These are phyloP conservation scores for Sergeia podlipaevii DNA, from an alignment of 208 protist genomes.

Conservation along the genomic window DNA sequence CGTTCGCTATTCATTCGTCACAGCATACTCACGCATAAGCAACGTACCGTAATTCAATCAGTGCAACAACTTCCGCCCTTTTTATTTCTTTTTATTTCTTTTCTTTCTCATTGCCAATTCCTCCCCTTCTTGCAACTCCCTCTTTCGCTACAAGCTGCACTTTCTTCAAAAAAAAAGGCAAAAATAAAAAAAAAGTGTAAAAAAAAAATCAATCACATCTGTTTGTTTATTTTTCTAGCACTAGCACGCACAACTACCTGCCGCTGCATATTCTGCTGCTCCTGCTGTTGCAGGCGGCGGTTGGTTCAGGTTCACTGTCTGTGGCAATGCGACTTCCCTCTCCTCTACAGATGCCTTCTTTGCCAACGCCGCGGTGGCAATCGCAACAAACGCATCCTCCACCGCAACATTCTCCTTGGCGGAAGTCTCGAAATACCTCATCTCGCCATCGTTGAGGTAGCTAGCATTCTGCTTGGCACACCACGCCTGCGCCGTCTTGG, in stretches of 20 bases:
- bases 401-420: slow-evolving; percentile 98
- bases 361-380: slow-evolving; percentile 67
- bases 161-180: neutral
- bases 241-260: neutral
- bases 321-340: slow-evolving; percentile 36
- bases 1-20: too few relatives aligned
- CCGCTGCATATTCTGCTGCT: slow-evolving; percentile 24
- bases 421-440: slow-evolving; percentile 98
- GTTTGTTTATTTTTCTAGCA: neutral
- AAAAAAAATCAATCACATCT: slow-evolving; percentile 2
- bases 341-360: slow-evolving; percentile 64
- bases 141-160: too few relatives aligned
- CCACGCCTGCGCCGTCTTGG: slow-evolving; percentile 95
- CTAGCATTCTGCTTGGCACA: slow-evolving; percentile 88
- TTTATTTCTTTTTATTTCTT: too few relatives aligned
- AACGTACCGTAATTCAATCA: too few relatives aligned
- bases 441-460: slow-evolving; percentile 32
- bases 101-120: too few relatives aligned
- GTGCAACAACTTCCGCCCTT: too few relatives aligned
- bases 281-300: slow-evolving; percentile 10
- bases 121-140: too few relatives aligned
- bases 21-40: too few relatives aligned
- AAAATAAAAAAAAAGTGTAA: neutral
- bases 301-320: slow-evolving; percentile 66
- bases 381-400: slow-evolving; percentile 96